Base-by-base conservation (phyloP, 108 stramenopile genomes). In the Chaetoceros tenuissimus region DNA sequence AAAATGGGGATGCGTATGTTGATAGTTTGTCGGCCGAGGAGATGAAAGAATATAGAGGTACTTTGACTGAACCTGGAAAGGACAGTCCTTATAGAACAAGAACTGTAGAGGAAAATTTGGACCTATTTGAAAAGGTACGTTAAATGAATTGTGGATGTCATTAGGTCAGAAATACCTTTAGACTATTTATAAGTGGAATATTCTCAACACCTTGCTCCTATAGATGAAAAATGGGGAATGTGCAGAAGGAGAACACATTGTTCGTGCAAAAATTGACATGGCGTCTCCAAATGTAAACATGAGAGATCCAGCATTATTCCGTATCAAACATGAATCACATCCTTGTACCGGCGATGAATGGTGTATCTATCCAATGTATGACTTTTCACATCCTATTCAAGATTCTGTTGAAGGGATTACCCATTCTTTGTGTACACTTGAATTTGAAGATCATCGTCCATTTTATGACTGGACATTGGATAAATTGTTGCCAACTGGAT, bases 331-430 rank as follows among this genome's bases (percentile, higher is more conserved):
- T 57, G 92, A 80, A 65, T 72, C 69, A 24, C 94, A 93, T 63
- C 94, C 91, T 48, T 78, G 77, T 40, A 95, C 94, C 26, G 94
- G 87, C 17, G 85, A 91, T 53, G 68, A 74, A 31, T 93, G 91
- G 91, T 87, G 89, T 69, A 85, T 95, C 43, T 95, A 93, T 62
- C 94, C 94, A 28, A 95, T 95, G 94, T 95, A 95, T 62, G 94
- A 95, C 62, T 93, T 91, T 63, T 77, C 78, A 23, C 94, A 95
- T 68, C 89, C 91, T n/a, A 91, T 93, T 57, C 61, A 80, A 18
- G 94, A 95, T 74, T 85, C 94, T 0, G 59, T 92, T 28, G 94
- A 95, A 57, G 81, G 81, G 0, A 89, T 95, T 49, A 82, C 91
- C 1, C 94, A 95, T 60, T 91, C 89, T 10, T 68, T 95, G 45